Conservation (phyloP, 2,329 filamentous ascomycete species). For the Phyllachora maydis region DNA sequence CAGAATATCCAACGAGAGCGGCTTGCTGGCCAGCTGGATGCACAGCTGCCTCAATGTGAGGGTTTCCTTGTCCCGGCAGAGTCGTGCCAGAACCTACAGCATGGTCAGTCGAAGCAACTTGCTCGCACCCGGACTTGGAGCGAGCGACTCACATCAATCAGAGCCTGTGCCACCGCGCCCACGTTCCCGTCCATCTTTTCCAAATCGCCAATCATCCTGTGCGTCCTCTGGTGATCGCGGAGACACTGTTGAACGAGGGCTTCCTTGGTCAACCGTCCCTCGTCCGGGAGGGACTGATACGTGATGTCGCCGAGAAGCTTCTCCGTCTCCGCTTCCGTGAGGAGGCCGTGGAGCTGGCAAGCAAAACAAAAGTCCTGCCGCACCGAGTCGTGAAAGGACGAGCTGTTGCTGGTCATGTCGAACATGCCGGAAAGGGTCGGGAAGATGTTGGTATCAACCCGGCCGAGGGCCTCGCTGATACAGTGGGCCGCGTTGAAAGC, state of each 20-base stretch:
- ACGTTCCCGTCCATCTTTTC: constrained; percentile 86
- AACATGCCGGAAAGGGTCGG: constrained; percentile 38
- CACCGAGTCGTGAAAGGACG: constrained; percentile 35
- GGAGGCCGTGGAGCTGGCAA: constrained; percentile 73
- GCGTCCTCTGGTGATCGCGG: constrained; percentile 52
- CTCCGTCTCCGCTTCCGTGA: constrained; percentile 59
- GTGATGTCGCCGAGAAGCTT: constrained; percentile 67
- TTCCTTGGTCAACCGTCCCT: constrained; percentile 59
- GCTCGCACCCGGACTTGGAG: no score
- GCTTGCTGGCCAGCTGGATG: constrained; percentile 50
- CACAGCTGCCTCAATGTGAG: constrained; percentile 63
- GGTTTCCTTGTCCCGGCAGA: constrained; percentile 56
- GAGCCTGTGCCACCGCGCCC: constrained; percentile 61
- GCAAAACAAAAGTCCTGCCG: constrained; percentile 68
- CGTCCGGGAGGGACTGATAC: constrained; percentile 55
- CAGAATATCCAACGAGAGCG: constrained; percentile 52
- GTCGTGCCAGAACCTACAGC: constrained; percentile 38
- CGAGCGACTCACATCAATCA: constrained; percentile 46
- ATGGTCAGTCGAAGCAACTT: constrained; percentile 2
- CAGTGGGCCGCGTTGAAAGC: constrained; percentile 56
- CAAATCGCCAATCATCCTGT: constrained; percentile 59
- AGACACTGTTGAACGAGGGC: constrained; percentile 60
- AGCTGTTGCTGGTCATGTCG: constrained; percentile 32
- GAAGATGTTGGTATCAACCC: constrained; percentile 65
- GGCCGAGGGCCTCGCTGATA: constrained; percentile 50